Percentiles rank a stretch among this genome's conserved stretches.
Conservation (phyloP, 176 grass and related monocot genomes). For the Carex pumila region DNA sequence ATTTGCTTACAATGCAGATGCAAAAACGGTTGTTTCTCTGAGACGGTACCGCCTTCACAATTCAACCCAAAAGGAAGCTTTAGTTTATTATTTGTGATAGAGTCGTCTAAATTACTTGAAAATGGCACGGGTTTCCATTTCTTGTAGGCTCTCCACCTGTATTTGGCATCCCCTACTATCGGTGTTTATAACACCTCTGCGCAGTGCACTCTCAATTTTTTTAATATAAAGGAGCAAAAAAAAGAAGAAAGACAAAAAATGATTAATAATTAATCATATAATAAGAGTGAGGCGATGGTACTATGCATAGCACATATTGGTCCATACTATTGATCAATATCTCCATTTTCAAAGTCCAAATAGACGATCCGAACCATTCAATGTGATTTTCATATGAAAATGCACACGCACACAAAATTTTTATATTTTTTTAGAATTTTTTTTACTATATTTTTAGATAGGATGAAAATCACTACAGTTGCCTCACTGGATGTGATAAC, state of each 20-base stretch:
- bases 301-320: too few species aligned
- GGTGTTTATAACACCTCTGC: slow-evolving; percentile 70
- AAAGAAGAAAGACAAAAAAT: background rate
- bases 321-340: too few species aligned
- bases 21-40: slow-evolving; percentile 46
- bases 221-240: background rate
- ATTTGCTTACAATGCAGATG: slow-evolving; percentile 98
- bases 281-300: too few species aligned
- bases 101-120: slow-evolving; percentile 12
- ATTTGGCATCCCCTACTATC: slow-evolving; percentile 79
- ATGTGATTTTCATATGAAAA: too few species aligned
- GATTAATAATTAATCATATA: background rate
- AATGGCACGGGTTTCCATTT: slow-evolving; percentile 43
- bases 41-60: slow-evolving; percentile 45
- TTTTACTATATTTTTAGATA: too few species aligned
- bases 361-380: too few species aligned
- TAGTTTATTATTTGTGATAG: slow-evolving; percentile 24
- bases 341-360: too few species aligned
- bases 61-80: slow-evolving; percentile 75
- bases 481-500: background rate
- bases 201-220: slow-evolving; percentile 78
- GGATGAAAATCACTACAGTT: too few species aligned
- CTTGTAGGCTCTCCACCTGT: slow-evolving; percentile 49
- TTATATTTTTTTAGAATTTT: too few species aligned
- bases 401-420: too few species aligned